These are phyloP conservation scores for Pseudopyricularia cyperi DNA, from an alignment of 2,329 filamentous ascomycete genomes.

Conservation along the genomic window DNA sequence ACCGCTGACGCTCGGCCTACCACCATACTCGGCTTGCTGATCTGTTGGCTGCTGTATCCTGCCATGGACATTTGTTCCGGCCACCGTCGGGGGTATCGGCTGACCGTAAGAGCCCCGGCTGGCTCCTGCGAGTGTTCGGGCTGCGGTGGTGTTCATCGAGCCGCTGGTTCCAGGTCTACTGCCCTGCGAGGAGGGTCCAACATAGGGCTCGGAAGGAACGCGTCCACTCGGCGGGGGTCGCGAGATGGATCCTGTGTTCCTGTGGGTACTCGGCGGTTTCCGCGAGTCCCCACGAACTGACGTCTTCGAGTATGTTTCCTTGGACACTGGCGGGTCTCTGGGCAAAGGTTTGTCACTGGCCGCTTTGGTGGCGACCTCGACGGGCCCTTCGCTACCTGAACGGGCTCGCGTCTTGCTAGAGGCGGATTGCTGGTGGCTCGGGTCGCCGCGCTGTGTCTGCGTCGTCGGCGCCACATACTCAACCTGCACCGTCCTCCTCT, in stretches of 20 bases:
- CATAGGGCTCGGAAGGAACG: conserved; percentile 41
- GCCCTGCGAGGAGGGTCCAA: conserved; percentile 33
- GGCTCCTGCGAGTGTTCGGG: conserved; percentile 44
- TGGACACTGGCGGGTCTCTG: conserved; percentile 37
- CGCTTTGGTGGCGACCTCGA: conserved; percentile 22
- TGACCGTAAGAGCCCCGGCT: conserved; percentile 70
- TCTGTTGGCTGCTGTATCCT: conserved; percentile 70
- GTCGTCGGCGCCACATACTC: conserved; percentile 92
- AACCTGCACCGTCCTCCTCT: conserved; percentile 88
- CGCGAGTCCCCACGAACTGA: conserved; percentile 16
- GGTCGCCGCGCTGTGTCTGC: conserved; percentile 61
- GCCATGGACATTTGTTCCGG: conserved; percentile 78
- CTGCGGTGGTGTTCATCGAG: conserved; percentile 56
- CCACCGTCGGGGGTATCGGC: conserved; percentile 74
- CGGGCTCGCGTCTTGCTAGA: conserved; percentile 37
- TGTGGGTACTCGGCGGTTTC: conserved; percentile 35
- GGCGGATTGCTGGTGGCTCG: conserved; percentile 14
- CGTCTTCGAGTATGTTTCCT: conserved; percentile 27
- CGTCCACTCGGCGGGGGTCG: conserved; percentile 38
- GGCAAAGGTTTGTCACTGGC: conserved; percentile 46
- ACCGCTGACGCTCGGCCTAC: conserved; percentile 45
- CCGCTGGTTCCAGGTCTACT: conserved; percentile 68
- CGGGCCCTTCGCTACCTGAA: conserved; percentile 39
- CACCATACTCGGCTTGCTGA: conserved; percentile 36
- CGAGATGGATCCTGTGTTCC: conserved; percentile 30